Percentiles rank a stretch among this genome's conserved stretches.
These are phyloP conservation scores for Ceratocystis ficicola DNA, from an alignment of 2,329 filamentous ascomycete genomes.

Conservation along the genomic window DNA sequence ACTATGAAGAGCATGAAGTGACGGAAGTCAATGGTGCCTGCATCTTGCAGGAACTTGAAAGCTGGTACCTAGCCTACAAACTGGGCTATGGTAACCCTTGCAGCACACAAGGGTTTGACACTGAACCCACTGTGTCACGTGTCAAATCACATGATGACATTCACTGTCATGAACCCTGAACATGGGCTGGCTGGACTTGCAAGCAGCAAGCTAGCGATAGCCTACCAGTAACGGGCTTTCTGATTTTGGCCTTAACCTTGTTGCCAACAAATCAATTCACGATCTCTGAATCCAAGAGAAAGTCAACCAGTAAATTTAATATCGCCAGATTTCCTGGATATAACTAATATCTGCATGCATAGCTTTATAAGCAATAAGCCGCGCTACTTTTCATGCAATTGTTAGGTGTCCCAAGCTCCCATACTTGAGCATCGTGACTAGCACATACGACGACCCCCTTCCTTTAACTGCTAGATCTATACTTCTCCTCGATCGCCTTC, in stretches of 20 bases:
- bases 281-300: background rate
- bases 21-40: no score
- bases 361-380: background rate
- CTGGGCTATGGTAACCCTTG: background rate
- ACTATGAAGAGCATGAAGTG: no score
- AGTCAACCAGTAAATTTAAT: background rate
- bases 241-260: background rate
- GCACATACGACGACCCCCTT: background rate
- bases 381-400: constrained; percentile 5
- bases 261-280: background rate
- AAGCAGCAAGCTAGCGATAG: background rate
- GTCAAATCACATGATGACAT: background rate
- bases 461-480: background rate
- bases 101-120: background rate
- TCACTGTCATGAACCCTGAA: background rate
- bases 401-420: background rate
- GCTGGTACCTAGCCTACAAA: background rate
- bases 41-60: no score
- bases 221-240: background rate
- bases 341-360: background rate
- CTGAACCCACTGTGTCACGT: background rate
- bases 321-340: background rate
- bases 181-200: background rate
- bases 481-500: background rate
- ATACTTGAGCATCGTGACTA: background rate